Conservation (phyloP, 148 eudicot species). For the Amaranthus palmeri region DNA sequence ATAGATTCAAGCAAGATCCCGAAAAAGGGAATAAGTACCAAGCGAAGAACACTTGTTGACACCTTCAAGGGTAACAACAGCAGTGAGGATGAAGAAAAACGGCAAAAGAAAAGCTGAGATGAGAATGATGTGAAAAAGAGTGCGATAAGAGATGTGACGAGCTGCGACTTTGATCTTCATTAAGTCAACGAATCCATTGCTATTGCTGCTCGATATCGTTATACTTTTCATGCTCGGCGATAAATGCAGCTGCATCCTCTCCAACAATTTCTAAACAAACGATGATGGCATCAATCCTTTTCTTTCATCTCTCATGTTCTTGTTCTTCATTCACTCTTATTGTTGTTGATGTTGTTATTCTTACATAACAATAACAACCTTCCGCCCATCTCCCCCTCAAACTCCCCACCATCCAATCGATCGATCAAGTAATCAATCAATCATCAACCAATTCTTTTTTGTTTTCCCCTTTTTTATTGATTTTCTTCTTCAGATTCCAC, state of each 20-base stretch:
- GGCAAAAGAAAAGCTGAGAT: conserved; percentile 88
- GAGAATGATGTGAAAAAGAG: conserved; percentile 79
- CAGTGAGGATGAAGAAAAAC: conserved; percentile 89
- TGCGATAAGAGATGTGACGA: conserved; percentile 83
- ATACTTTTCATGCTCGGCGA: conserved; percentile 99
- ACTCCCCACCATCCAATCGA: conserved; percentile 24
- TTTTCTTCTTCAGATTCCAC: not conserved
- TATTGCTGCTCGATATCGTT: conserved; percentile 66
- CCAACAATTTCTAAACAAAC: not conserved
- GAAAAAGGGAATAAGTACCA: conserved; percentile 38
- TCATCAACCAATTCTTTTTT: not conserved
- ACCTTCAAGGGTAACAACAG: conserved; percentile 96
- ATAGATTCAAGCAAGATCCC: not conserved
- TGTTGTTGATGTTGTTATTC: not conserved
- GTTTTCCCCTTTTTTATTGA: not conserved
- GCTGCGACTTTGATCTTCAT: conserved; percentile 99
- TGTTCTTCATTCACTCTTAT: not conserved
- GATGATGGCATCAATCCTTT: not conserved
- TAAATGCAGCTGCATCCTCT: conserved; percentile 97
- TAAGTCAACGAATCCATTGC: conserved; percentile 64
- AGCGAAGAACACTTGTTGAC: conserved; percentile 97
- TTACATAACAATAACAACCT: not conserved
- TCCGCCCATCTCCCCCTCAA: not conserved
- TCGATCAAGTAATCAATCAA: not conserved
- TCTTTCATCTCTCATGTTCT: not conserved